These are phyloP conservation scores for Metarhizium sp. DNA, from an alignment of 2,329 filamentous ascomycete genomes.

Conservation along the genomic window DNA sequence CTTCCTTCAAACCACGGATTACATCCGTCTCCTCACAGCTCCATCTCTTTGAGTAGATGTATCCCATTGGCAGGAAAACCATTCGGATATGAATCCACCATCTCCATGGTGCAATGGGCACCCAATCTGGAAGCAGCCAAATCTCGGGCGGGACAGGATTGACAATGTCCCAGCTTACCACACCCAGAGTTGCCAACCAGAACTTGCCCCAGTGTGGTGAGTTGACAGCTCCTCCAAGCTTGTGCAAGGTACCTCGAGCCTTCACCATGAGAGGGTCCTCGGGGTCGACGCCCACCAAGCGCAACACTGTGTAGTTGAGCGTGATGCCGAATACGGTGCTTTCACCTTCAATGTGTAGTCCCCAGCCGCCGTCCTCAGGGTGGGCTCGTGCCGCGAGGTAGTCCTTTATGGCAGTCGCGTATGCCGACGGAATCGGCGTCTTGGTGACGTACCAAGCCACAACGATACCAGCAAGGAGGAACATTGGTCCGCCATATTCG, in stretches of 20 bases:
- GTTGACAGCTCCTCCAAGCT: slow-evolving; percentile 74
- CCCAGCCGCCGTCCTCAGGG: slow-evolving; percentile 91
- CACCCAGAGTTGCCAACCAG: slow-evolving; percentile 78
- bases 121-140: slow-evolving; percentile 88
- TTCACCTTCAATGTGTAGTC: slow-evolving; percentile 87
- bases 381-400: slow-evolving; percentile 83
- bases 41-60: slow-evolving; percentile 78
- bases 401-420: slow-evolving; percentile 81
- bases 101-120: slow-evolving; percentile 80
- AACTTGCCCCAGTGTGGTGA: slow-evolving; percentile 96
- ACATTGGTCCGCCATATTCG: slow-evolving; percentile 97
- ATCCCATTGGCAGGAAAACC: slow-evolving; percentile 91
- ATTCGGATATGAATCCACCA: slow-evolving; percentile 99
- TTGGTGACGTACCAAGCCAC: slow-evolving; percentile 83
- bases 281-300: slow-evolving; percentile 72
- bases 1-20: slow-evolving; percentile 63
- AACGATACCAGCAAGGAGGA: slow-evolving; percentile 77
- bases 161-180: slow-evolving; percentile 83
- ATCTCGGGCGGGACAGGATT: slow-evolving; percentile 91
- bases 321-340: slow-evolving; percentile 84
- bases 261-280: slow-evolving; percentile 81
- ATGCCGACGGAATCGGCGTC: slow-evolving; percentile 71
- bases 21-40: slow-evolving; percentile 65
- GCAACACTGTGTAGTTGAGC: slow-evolving; percentile 77
- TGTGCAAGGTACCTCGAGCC: slow-evolving; percentile 72